Base-by-base conservation (phyloP, 2,329 filamentous ascomycete species). In the Hypoxylon sp. region DNA sequence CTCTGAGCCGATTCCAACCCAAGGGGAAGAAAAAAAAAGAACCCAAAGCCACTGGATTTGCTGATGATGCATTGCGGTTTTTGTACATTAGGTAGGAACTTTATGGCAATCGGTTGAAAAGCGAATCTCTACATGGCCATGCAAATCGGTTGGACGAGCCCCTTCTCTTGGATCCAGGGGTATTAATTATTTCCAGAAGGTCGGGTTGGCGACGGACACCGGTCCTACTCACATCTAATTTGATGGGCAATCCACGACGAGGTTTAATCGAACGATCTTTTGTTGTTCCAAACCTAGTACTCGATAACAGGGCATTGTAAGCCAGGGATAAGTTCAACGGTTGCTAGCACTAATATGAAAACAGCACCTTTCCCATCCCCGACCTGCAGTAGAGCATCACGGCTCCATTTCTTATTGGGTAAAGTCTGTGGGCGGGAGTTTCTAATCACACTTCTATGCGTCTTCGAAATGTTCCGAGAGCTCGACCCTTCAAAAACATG, bases 381-480 rank as follows among this genome's bases (percentile, higher is more conserved):
- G 24, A 16, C 46, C 50, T 28, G 59, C 38, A 62, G 50, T 18
- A 60, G 42, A 46, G 49, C 36, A 26, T 49, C 26, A 24, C 46
- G 22, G 45, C 52, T 54, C 20, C 20, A 36, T 38, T 49, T 50
- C 30, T 66, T 16, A 46, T 55, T 64, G 50, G 48, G 58, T 16
- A n/a, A 14, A 9, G 55, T 46, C 53, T 45, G 45, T 59, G 50
- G 32, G 42, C 38, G 36, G 53, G 57, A 58, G 53, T 44, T 65
- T 70, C 64, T 20, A 61, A 45, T 24, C 53, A 45, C 57, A 51
- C 61, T 69, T 70, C 69, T 54, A 69, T 69, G 64, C 69, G 52
- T 63, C 52, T 70, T 70, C 69, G 44, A 70, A 70, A 69, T 64
- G 55, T 53, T 46, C 69, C 69, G 66, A 66, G n/a, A 26, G 49